A percentile compares a stretch with the other conserved stretches of the same genome.
These are phyloP conservation scores for Strobilomyces dryophilus DNA, from an alignment of 768 basidiomycete genomes.

Conservation along the genomic window DNA sequence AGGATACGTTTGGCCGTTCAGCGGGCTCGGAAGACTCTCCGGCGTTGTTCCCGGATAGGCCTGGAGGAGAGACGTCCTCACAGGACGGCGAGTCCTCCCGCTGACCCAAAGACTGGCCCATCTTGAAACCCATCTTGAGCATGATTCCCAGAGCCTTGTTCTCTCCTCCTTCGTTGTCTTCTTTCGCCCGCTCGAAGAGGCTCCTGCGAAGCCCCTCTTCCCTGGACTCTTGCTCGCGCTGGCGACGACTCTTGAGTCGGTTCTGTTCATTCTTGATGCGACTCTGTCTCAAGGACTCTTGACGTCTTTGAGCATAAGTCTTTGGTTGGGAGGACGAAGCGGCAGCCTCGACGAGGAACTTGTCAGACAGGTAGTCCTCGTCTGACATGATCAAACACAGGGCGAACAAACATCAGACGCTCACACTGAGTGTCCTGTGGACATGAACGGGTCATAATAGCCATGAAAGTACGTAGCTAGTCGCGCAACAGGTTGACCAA, in stretches of 20 bases:
- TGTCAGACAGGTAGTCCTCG: constrained; percentile 85
- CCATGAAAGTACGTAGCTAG: constrained; percentile 28
- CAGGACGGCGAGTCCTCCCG: constrained; percentile 11
- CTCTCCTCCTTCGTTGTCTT: constrained; percentile 43
- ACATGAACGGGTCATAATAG: constrained; percentile 26
- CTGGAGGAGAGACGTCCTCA: constrained; percentile 1
- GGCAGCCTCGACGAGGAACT: constrained; percentile 56
- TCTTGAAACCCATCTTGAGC: constrained; percentile 93
- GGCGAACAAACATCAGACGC: constrained; percentile 21
- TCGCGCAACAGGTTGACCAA: constrained; percentile 23
- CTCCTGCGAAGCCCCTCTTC: constrained; percentile 77
- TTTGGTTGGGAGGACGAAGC: constrained; percentile 39
- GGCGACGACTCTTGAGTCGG: constrained; percentile 52
- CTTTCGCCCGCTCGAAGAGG: constrained; percentile 73
- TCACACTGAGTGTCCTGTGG: not conserved
- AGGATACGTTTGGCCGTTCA: not conserved
- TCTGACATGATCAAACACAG: constrained; percentile 48
- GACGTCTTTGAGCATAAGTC: constrained; percentile 70
- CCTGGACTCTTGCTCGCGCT: constrained; percentile 70
- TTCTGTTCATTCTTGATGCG: constrained; percentile 66
- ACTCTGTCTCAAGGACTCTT: constrained; percentile 55
- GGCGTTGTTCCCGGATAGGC: not conserved
- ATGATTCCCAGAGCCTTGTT: constrained; percentile 87
- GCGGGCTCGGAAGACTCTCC: not conserved
- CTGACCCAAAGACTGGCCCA: constrained; percentile 72